Conservation (phyloP, 1,284 basidiomycete species). For the Rhodofomes roseus region DNA sequence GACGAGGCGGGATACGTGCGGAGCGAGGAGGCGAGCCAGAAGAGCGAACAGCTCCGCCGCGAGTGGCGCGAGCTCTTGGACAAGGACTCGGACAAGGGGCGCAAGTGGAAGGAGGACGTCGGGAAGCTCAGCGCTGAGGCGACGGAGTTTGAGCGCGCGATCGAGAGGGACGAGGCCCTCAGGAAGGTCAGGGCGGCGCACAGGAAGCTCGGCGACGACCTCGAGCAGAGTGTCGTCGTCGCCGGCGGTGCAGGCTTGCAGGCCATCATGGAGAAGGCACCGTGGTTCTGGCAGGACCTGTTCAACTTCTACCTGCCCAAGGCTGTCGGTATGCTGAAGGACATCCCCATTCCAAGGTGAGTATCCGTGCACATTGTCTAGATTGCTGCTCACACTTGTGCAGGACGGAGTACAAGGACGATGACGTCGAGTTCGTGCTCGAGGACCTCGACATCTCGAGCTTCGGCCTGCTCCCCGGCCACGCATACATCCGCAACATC, state of each 20-base stretch:
- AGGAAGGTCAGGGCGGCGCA: constrained; percentile 43
- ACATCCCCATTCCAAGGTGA: constrained; percentile 63
- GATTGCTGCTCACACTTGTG: background rate
- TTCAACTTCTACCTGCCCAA: constrained; percentile 63
- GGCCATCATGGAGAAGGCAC: constrained; percentile 49
- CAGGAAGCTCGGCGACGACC: constrained; percentile 39
- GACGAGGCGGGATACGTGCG: constrained; percentile 47
- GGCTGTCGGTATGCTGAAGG: constrained; percentile 42
- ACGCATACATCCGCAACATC: constrained; percentile 67
- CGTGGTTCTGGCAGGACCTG: constrained; percentile 72
- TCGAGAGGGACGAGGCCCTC: constrained; percentile 48
- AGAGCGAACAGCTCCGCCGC: constrained; percentile 39
- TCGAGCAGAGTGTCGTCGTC: constrained; percentile 42
- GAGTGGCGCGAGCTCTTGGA: constrained; percentile 49
- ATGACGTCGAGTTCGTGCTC: constrained; percentile 63
- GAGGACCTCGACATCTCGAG: constrained; percentile 67
- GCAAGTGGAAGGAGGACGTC: constrained; percentile 50
- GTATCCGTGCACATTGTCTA: constrained; percentile 13
- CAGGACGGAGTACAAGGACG: constrained; percentile 66
- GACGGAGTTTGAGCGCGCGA: constrained; percentile 37
- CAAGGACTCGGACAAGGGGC: constrained; percentile 35
- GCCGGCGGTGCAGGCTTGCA: constrained; percentile 40
- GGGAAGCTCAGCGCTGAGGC: constrained; percentile 41
- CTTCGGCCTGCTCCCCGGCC: constrained; percentile 61
- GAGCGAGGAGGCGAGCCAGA: constrained; percentile 41